A percentile compares a stretch with the other conserved stretches of the same genome.
These are phyloP conservation scores for Diaporthe capsici DNA, from an alignment of 2,329 filamentous ascomycete species.

Conservation along the genomic window DNA sequence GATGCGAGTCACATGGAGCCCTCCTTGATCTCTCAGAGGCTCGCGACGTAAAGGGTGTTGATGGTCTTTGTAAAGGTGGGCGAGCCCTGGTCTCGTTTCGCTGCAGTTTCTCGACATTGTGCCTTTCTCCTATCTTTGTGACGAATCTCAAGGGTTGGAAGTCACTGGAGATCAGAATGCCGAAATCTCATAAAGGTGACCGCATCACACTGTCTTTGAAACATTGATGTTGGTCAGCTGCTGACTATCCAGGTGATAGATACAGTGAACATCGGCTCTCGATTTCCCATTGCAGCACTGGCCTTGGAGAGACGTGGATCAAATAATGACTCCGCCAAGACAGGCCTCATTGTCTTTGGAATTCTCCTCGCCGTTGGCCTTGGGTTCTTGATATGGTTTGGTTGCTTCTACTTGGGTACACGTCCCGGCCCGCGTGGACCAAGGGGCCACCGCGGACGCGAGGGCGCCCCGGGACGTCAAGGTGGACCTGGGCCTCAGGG, in stretches of 20 bases:
- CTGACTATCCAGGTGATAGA: not conserved
- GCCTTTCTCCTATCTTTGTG: not conserved
- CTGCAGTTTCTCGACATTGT: not conserved
- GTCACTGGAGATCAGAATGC: not conserved
- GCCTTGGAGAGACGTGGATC: not conserved
- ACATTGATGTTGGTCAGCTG: not conserved
- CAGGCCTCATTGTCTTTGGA: not conserved
- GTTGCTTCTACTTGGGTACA: not conserved
- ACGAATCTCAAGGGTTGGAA: not conserved
- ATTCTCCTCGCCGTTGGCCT: not conserved
- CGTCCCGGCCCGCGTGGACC: not conserved
- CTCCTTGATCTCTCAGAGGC: not conserved
- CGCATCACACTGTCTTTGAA: not conserved
- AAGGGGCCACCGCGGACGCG: not conserved
- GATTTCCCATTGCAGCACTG: not conserved
- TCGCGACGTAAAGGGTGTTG: not conserved
- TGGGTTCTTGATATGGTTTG: not conserved
- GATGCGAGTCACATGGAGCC: not conserved
- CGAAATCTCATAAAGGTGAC: not conserved
- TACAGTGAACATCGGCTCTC: not conserved
- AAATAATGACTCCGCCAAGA: not conserved
- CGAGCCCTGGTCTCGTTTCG: not conserved
- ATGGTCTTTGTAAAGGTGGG: not conserved
- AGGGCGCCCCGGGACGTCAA: no score
- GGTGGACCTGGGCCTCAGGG: not conserved